These are phyloP conservation scores for Helotiales sp. DNA, from an alignment of 2,329 filamentous ascomycete species.

Conservation along the genomic window DNA sequence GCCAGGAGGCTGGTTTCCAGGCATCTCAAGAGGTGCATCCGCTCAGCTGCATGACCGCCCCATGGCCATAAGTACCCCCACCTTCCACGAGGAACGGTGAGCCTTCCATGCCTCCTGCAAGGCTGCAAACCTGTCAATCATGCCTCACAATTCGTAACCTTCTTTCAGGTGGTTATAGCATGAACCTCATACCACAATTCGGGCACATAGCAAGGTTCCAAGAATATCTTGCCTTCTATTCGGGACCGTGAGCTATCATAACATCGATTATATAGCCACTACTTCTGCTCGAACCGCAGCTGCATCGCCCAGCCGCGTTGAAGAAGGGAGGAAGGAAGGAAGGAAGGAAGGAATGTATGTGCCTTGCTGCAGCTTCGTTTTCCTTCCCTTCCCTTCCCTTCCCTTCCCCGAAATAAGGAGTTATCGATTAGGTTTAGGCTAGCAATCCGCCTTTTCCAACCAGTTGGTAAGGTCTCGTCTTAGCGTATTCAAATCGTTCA, in stretches of 20 bases:
- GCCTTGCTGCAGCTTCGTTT: not conserved
- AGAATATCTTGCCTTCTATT: not conserved
- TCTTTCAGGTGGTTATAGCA: constrained; percentile 2
- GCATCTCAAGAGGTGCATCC: not conserved
- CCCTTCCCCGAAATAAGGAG: not conserved
- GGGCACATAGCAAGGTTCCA: not conserved
- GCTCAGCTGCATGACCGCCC: not conserved
- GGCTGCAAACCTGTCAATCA: constrained; percentile 1
- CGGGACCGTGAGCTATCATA: not conserved
- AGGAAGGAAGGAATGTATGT: not conserved
- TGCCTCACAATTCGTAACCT: constrained; percentile 1
- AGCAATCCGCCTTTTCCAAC: not conserved
- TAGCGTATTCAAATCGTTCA: constrained; percentile 20
- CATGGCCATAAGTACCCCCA: not conserved
- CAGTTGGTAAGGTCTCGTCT: constrained; percentile 6
- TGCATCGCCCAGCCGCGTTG: not conserved
- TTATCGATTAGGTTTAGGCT: not conserved
- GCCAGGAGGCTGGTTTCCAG: not conserved
- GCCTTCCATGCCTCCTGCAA: constrained; percentile 7
- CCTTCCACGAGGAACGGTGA: constrained; percentile 1
- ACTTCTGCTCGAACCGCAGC: not conserved
- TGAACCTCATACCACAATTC: constrained; percentile 6
- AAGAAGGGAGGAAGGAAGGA: constrained; percentile 1
- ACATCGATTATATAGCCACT: not conserved
- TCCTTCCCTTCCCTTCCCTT: not conserved